phyloP scores from a whole-genome alignment of 2,329 filamentous ascomycete genomes.

The Fusarium albidum region DNA sequence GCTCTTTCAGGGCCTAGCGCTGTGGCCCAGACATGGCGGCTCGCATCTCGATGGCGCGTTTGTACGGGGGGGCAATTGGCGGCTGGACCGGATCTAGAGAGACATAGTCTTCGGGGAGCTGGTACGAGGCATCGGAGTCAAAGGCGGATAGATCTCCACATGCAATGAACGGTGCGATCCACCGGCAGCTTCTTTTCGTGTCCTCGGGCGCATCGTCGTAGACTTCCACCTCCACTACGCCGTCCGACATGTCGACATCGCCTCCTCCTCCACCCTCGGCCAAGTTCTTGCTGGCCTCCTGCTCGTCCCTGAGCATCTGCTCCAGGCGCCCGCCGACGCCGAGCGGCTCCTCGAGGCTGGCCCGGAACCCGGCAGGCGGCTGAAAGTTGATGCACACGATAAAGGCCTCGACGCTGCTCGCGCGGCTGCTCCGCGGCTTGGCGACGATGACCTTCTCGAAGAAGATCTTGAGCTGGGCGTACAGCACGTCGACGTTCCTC shows the following conservation, averaged over 20 bases:
- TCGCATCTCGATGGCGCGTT: conserved; percentile 81
- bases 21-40: conserved; percentile 45
- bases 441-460: conserved; percentile 87
- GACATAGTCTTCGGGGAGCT: conserved; percentile 84
- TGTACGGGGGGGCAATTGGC: conserved; percentile 95
- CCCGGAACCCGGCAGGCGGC: conserved; percentile 78
- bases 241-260: conserved; percentile 56
- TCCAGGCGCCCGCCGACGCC: conserved; percentile 68
- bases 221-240: conserved; percentile 57
- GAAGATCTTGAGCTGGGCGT: conserved; percentile 90
- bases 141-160: conserved; percentile 95
- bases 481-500: conserved; percentile 93
- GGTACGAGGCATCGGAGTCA: conserved; percentile 95
- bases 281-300: conserved; percentile 47
- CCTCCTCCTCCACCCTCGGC: conserved; percentile 36
- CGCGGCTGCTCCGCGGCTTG: conserved; percentile 93
- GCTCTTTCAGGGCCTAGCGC: conserved; percentile 37
- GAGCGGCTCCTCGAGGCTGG: conserved; percentile 78
- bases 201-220: conserved; percentile 52
- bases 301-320: conserved; percentile 54
- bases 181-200: conserved; percentile 60
- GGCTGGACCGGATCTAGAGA: conserved; percentile 93
- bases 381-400: conserved; percentile 92
- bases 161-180: conserved; percentile 97
- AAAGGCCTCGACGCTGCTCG: conserved; percentile 96